Conservation (phyloP, 768 basidiomycete genomes). For the Macrolepiota dolichaula region DNA sequence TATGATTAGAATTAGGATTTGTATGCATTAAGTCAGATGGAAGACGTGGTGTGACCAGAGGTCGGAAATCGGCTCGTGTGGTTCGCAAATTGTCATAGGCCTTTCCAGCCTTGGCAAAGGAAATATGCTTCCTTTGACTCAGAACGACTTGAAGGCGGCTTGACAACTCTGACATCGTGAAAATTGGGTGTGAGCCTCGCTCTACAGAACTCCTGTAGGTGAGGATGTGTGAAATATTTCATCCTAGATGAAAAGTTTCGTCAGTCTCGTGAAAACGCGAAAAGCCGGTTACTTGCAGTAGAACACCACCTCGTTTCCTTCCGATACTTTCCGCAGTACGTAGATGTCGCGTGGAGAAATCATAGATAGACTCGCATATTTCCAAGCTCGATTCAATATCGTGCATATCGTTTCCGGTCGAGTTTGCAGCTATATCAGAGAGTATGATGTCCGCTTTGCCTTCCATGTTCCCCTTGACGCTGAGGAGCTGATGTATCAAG, state of each 20-base stretch:
- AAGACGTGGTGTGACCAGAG: background rate
- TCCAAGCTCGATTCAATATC: conserved; percentile 71
- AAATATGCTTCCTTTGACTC: conserved; percentile 86
- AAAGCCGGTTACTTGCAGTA: conserved; percentile 45
- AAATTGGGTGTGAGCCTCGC: conserved; percentile 63
- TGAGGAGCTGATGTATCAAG: conserved; percentile 37
- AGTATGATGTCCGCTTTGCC: conserved; percentile 75
- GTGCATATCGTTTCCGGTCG: conserved; percentile 61
- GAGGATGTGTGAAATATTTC: conserved; percentile 82
- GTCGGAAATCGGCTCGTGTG: background rate
- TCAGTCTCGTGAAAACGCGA: conserved; percentile 8
- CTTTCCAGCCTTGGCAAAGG: conserved; percentile 74
- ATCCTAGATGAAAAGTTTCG: conserved; percentile 43
- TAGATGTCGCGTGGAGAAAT: conserved; percentile 58
- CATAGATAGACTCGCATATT: conserved; percentile 71
- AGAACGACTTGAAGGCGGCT: conserved; percentile 77
- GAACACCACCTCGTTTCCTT: conserved; percentile 42
- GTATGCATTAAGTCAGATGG: background rate
- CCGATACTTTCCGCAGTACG: conserved; percentile 41
- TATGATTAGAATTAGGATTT: background rate
- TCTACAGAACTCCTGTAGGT: conserved; percentile 60
- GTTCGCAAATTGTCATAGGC: background rate
- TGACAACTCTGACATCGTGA: conserved; percentile 60
- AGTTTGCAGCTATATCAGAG: conserved; percentile 89
- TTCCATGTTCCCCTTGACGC: conserved; percentile 21